A percentile compares a stretch with the other conserved stretches of the same genome.
Evolutionary conservation across 306 rosid genomes (phyloP).

Genomic region (Alnus rubra): DNA sequence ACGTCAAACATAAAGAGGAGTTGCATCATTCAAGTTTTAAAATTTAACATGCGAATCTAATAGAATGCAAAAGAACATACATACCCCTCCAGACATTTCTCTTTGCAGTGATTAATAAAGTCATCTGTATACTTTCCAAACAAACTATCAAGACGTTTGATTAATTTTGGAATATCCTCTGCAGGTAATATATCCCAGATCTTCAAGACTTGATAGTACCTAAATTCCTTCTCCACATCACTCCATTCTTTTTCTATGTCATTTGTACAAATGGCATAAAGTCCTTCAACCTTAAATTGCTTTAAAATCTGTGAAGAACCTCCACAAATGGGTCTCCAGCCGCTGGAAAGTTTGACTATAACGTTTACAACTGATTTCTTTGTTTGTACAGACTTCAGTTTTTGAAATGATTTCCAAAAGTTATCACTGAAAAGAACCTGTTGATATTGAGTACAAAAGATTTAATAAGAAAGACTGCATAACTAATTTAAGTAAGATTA

Average conservation of each 20-base stretch:
- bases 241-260: slow-evolving; percentile 52
- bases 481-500: neutral
- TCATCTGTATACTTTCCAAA: slow-evolving; percentile 54
- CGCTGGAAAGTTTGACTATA: slow-evolving; percentile 57
- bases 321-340: slow-evolving; percentile 67
- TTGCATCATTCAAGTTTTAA: neutral
- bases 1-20: neutral
- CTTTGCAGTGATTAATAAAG: slow-evolving; percentile 52
- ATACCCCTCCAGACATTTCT: slow-evolving; percentile 57
- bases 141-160: slow-evolving; percentile 55
- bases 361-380: slow-evolving; percentile 50
- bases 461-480: neutral
- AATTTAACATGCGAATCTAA: neutral
- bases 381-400: slow-evolving; percentile 25
- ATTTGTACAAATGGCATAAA: slow-evolving; percentile 49
- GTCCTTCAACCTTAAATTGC: slow-evolving; percentile 56
- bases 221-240: slow-evolving; percentile 47
- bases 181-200: slow-evolving; percentile 66
- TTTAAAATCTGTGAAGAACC: slow-evolving; percentile 49
- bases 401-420: slow-evolving; percentile 68
- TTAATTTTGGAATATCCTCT: slow-evolving; percentile 58
- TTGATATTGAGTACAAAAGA: neutral
- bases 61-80: slow-evolving; percentile 11
- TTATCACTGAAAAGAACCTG: slow-evolving; percentile 72
- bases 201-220: slow-evolving; percentile 56